Base-by-base conservation (phyloP, 176 grass and related monocot species). In the Stipa capillata region DNA sequence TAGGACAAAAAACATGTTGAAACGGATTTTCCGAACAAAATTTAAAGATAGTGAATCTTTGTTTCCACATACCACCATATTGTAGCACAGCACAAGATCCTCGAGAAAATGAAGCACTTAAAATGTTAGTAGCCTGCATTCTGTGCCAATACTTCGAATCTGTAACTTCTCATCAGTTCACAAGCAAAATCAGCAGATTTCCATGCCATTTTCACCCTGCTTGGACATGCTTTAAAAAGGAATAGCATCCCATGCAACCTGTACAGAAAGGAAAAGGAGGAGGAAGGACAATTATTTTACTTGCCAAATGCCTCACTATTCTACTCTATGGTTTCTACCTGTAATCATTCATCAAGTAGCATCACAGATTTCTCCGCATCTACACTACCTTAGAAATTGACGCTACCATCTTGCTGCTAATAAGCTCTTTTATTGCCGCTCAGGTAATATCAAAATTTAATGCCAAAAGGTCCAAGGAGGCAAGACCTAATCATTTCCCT, bases 231-330 rank as follows among this genome's bases (percentile, higher is more conserved):
- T 78, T 48, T 77, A 72, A 57, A 84, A 77, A 14, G n/a, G 56
- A 85, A 72, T 72, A 32, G 5, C 82, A 85, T 72, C 83, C 40
- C 56, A 25, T 66, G 59, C 63, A 56, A 82, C 87, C 87, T 89
- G 87, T 89, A 82, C 78, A 89, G 65, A 72, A 72, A 89, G 72
- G 72, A 82, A 84, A 89, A 67, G 78, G 65, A 89, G 72, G 83
- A 82, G 72, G 83, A 82, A 89, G 65, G 78, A 89, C 56, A 66
- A 89, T 89, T 89, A 89, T 53, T 85, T 81, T 41, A 20, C 82
- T 85, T 89, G 72, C 55, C 78, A 77, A 82, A 83, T 83, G 65
- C 40, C 47, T 81, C 11, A n/a, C 18, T 82, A 31, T 23, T 55
- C 49, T 89, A 89, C 72, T 77, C 41, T 85, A 89, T 18, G 34